Percentiles rank a stretch among this genome's conserved stretches.
These are phyloP conservation scores for Penicillium sp. DNA, from an alignment of 2,329 filamentous ascomycete genomes.

Conservation along the genomic window DNA sequence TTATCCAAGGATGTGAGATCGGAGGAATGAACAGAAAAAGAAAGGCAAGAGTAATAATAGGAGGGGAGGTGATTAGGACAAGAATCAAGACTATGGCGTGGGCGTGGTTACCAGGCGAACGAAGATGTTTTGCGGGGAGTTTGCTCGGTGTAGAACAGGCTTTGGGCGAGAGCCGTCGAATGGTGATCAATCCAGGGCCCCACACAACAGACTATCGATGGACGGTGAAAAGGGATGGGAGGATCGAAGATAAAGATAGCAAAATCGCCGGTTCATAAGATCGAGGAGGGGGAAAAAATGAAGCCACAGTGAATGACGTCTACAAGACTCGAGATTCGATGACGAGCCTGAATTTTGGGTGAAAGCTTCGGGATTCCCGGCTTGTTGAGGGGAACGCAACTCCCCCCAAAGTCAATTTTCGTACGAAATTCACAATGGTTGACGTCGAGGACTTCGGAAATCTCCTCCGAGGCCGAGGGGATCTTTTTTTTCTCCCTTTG, in stretches of 20 bases:
- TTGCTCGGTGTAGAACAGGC: slow-evolving; percentile 6
- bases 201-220: slow-evolving; percentile 14
- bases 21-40: not conserved
- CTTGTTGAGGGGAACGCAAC: slow-evolving; percentile 6
- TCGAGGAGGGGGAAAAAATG: slow-evolving; percentile 7
- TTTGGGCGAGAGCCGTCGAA: not conserved
- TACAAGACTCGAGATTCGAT: slow-evolving; percentile 24
- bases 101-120: slow-evolving; percentile 35
- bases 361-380: slow-evolving; percentile 16
- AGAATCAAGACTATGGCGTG: slow-evolving; percentile 5
- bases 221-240: not conserved
- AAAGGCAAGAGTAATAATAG: not conserved
- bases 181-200: slow-evolving; percentile 13
- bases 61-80: not conserved
- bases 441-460: slow-evolving; percentile 17
- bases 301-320: slow-evolving; percentile 36
- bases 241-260: not conserved
- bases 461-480: not conserved
- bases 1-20: not conserved
- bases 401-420: slow-evolving; percentile 13
- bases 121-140: slow-evolving; percentile 29
- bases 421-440: slow-evolving; percentile 10
- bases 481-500: not conserved
- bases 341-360: slow-evolving; percentile 9
- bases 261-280: not conserved